These are phyloP conservation scores for Solanum pennellii DNA, from an alignment of 257 asterid species.

Conservation along the genomic window DNA sequence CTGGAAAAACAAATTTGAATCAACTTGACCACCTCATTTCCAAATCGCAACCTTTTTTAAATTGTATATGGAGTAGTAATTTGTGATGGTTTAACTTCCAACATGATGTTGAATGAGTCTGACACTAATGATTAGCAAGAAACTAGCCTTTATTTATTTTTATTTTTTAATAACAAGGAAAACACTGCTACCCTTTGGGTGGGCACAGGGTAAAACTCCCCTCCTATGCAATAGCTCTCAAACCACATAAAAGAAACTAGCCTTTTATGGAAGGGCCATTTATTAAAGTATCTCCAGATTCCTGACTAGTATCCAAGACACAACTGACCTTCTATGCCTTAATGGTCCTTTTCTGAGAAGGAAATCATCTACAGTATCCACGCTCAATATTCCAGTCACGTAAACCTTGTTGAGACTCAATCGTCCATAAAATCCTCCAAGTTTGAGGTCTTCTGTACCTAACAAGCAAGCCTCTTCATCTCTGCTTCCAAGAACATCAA, in stretches of 20 bases:
- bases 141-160: background rate
- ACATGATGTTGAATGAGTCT: background rate
- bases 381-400: constrained; percentile 80
- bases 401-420: constrained; percentile 58
- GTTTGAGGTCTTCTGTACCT: constrained; percentile 51
- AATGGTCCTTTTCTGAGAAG: constrained; percentile 85
- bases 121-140: background rate
- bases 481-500: constrained; percentile 55
- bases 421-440: constrained; percentile 56
- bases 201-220: no score
- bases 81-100: background rate
- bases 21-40: background rate
- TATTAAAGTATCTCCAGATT: background rate
- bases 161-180: no score
- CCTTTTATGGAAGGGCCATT: background rate
- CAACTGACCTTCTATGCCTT: constrained; percentile 65
- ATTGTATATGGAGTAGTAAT: background rate
- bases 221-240: no score
- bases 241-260: background rate
- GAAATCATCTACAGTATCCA: constrained; percentile 87
- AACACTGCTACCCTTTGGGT: no score
- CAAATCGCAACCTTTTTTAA: background rate
- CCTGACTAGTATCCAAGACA: background rate
- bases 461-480: constrained; percentile 38
- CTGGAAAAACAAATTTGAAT: background rate